phyloP scores from a whole-genome alignment of 805 yeast species.

The Candida sphagnicola region DNA sequence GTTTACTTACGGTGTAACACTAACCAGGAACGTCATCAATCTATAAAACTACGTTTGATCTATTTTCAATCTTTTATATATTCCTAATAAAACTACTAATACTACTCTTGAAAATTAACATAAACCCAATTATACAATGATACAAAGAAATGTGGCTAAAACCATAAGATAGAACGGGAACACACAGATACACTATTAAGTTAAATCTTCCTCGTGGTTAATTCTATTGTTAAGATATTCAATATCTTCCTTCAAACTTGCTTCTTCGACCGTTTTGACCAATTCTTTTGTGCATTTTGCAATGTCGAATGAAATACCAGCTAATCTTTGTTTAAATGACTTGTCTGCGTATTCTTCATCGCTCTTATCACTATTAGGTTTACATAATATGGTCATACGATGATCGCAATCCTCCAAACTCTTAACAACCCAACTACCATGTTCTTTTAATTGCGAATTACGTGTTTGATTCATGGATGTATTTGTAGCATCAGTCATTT shows the following conservation, averaged over 20 bases:
- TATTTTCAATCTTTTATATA: too few relatives aligned
- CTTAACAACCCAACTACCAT: conserved; percentile 87
- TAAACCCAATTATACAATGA: background rate
- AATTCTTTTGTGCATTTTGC: conserved; percentile 95
- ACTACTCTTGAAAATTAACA: background rate
- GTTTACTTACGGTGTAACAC: too few relatives aligned
- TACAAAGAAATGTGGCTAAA: too few relatives aligned
- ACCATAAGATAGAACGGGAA: too few relatives aligned
- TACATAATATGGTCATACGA: conserved; percentile 74
- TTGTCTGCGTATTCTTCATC: conserved; percentile 77
- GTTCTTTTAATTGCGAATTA: conserved; percentile 79
- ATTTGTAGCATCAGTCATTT: conserved; percentile 87
- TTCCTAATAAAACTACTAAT: background rate
- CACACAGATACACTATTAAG: too few relatives aligned
- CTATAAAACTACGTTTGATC: too few relatives aligned
- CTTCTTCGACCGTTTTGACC: conserved; percentile 94
- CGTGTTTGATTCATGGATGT: conserved; percentile 85
- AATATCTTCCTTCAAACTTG: conserved; percentile 82
- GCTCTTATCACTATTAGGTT: conserved; percentile 33
- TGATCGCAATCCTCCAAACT: conserved; percentile 80
- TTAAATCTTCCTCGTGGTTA: conserved; percentile 26
- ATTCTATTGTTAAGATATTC: conserved; percentile 72
- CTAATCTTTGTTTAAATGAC: conserved; percentile 87
- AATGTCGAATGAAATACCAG: conserved; percentile 93
- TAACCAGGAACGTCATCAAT: too few relatives aligned